Base-by-base conservation (phyloP, 768 basidiomycete genomes). In the Postia placenta region DNA sequence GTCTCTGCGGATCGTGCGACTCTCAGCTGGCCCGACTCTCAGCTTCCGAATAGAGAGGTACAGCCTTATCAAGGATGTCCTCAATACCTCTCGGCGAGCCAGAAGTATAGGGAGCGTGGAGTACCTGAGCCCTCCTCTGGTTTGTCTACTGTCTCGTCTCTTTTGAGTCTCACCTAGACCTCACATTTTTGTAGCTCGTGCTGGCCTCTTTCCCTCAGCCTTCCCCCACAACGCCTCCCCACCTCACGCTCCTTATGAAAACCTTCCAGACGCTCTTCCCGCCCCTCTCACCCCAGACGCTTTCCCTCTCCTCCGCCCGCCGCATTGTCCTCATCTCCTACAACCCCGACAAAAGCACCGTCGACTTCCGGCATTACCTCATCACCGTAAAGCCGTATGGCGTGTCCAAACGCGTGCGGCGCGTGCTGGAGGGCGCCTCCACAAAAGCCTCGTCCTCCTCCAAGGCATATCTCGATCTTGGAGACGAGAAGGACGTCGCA, bases 251-350 rank as follows among this genome's bases (percentile, higher is more conserved):
- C 50, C 78, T 98, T 61, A 86, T 93, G 78, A 96, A 96, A 67
- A 81, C 92, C 50, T 96, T 99, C 70, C 96, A 98, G 66, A 85
- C 90, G 25, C 73, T 99, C 52, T 99, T 97, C 70, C 96, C 96
- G 4, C 87, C 96, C 0, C 88, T 99, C 41, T 75, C 89, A 11
- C 90, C 90, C 1, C 76, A 87, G 59, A 77, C 80, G 26, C 74
- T 92, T 63, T 78, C 81, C 19, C 81, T 92, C 44, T 86, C 94
- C 45, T 87, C 91, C 26, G 94, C 94, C 3, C 89, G 96, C 26
- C 83, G 96, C 58, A 86, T 99, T 48, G 91, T 98, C 27, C 85
- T 99, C 43, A 71, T 98, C 43, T 84, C 92, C 0, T 97, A 97
- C 73, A 92, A 92, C 65, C 69, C 86, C 17, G 85, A 87, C 19